Evolutionary conservation across 768 basidiomycete species (phyloP).

Genomic region (Cubamyces sp.): DNA sequence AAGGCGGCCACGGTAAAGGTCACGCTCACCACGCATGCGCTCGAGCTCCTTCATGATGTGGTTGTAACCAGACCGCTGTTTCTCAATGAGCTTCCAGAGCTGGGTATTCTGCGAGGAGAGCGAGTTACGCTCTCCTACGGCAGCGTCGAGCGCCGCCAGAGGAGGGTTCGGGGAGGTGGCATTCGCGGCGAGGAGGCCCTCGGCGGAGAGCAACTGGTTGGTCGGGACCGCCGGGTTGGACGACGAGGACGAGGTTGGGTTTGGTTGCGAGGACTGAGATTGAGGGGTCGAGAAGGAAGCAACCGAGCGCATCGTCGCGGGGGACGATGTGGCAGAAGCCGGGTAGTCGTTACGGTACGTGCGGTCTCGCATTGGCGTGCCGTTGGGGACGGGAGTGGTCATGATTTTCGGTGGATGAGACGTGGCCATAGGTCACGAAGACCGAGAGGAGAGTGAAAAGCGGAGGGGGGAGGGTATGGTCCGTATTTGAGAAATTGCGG

Average conservation of each 20-base stretch:
- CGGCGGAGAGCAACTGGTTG: constrained; percentile 48
- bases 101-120: constrained; percentile 85
- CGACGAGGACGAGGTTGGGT: constrained; percentile 22
- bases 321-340: constrained; percentile 25
- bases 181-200: constrained; percentile 59
- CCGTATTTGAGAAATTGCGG: constrained; percentile 10
- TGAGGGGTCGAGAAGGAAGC: constrained; percentile 28
- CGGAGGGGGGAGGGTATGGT: neutral
- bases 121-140: constrained; percentile 78
- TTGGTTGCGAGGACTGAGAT: constrained; percentile 21
- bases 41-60: constrained; percentile 86
- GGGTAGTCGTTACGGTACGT: constrained; percentile 26
- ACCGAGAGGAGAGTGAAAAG: constrained; percentile 1
- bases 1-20: constrained; percentile 51
- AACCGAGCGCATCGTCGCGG: constrained; percentile 25
- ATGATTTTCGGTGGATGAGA: constrained; percentile 22
- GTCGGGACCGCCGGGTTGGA: constrained; percentile 32
- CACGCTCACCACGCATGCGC: constrained; percentile 80
- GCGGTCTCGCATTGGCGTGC: constrained; percentile 26
- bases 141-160: constrained; percentile 69
- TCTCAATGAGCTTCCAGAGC: constrained; percentile 95
- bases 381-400: constrained; percentile 21
- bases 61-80: constrained; percentile 81
- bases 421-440: constrained; percentile 16
- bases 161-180: constrained; percentile 55